Evolutionary conservation across 116 monocot genomes (phyloP).

Genomic region (Zostera marina): DNA sequence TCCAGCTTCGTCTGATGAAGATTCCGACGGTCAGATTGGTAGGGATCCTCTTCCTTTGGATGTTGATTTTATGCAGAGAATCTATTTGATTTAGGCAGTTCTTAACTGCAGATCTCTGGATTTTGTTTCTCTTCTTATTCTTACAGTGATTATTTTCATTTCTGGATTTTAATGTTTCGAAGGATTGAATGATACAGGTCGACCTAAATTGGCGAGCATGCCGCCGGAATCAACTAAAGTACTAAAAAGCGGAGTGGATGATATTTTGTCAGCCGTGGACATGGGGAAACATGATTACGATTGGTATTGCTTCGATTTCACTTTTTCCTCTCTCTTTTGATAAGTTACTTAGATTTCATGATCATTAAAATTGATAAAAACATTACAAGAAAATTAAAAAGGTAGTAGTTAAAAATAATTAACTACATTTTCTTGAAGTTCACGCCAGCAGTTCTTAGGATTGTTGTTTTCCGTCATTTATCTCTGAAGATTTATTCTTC

Average conservation of each 20-base stretch:
- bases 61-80: background rate
- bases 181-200: constrained; percentile 8
- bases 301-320: constrained; percentile 18
- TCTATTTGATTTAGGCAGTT: background rate
- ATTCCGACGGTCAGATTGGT: constrained; percentile 10
- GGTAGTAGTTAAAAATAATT: too few relatives aligned
- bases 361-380: too few relatives aligned
- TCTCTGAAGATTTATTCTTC: too few relatives aligned
- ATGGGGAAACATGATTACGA: constrained; percentile 47
- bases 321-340: background rate
- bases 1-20: constrained; percentile 1
- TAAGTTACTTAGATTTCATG: too few relatives aligned
- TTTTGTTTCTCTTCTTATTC: background rate
- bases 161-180: too few relatives aligned
- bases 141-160: background rate
- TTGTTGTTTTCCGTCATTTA: too few relatives aligned
- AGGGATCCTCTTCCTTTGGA: background rate
- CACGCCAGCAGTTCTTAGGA: too few relatives aligned
- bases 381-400: too few relatives aligned
- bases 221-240: constrained; percentile 3
- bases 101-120: background rate
- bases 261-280: constrained; percentile 28
- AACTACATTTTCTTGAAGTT: too few relatives aligned
- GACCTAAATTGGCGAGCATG: constrained; percentile 11
- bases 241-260: constrained; percentile 18